phyloP scores from a whole-genome alignment of 2,329 filamentous ascomycete species.

The Pezicula rhizophila region DNA sequence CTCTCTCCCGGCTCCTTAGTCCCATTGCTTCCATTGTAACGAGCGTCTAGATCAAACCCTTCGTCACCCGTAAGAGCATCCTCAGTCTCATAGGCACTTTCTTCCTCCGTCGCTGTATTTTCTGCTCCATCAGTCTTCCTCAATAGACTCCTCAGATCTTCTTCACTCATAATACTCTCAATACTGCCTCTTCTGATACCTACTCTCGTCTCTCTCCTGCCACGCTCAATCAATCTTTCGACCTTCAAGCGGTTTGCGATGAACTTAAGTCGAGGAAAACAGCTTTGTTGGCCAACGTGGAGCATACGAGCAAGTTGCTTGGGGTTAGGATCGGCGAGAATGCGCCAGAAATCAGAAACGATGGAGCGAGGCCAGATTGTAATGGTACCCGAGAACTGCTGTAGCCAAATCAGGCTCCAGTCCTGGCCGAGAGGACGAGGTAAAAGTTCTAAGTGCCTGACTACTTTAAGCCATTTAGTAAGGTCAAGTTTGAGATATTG shows the following conservation, averaged over 20 bases:
- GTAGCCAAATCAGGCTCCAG: slow-evolving; percentile 94
- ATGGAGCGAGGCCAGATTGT: slow-evolving; percentile 90
- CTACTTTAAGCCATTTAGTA: slow-evolving; percentile 94
- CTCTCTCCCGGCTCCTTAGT: no score
- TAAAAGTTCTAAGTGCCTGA: slow-evolving; percentile 85
- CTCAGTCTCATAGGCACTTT: slow-evolving; percentile 19
- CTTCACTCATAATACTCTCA: slow-evolving; percentile 55
- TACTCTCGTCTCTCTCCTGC: slow-evolving; percentile 46
- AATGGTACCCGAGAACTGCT: slow-evolving; percentile 88
- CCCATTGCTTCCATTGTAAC: no score
- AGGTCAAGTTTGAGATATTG: slow-evolving; percentile 95
- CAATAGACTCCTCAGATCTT: slow-evolving; percentile 48
- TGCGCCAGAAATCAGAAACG: slow-evolving; percentile 74
- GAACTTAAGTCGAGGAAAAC: slow-evolving; percentile 89
- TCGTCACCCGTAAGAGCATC: no score
- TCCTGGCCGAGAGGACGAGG: slow-evolving; percentile 89
- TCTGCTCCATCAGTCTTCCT: slow-evolving; percentile 21
- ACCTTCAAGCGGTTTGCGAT: slow-evolving; percentile 80
- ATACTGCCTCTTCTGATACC: slow-evolving; percentile 45
- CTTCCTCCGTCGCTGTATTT: slow-evolving; percentile 28
- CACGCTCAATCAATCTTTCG: slow-evolving; percentile 63
- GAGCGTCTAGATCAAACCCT: no score
- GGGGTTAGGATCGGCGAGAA: slow-evolving; percentile 76
- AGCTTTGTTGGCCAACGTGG: slow-evolving; percentile 79
- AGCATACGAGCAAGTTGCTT: slow-evolving; percentile 80